These are phyloP conservation scores for Suhomyces prunicola DNA, from an alignment of 805 yeast genomes.

Conservation along the genomic window DNA sequence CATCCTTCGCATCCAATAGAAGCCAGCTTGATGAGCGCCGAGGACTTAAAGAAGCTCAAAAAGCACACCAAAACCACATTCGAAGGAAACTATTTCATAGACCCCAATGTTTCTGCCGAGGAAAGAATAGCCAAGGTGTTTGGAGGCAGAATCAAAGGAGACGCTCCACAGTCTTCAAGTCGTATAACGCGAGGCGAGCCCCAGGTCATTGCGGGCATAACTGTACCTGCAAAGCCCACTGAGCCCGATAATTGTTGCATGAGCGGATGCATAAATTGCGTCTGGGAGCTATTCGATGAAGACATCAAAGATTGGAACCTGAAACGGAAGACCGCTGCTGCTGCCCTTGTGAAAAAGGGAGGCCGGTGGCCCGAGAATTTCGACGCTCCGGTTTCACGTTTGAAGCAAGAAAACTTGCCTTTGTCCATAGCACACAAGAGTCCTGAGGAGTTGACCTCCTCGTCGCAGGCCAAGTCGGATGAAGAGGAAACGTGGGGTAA, in stretches of 20 bases:
- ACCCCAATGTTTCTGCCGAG: slow-evolving; percentile 33
- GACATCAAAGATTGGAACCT: slow-evolving; percentile 81
- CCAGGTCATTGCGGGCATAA: slow-evolving; percentile 52
- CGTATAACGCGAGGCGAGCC: slow-evolving; percentile 37
- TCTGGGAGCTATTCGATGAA: slow-evolving; percentile 90
- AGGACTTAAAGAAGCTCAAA: slow-evolving; percentile 18
- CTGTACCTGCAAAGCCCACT: slow-evolving; percentile 76
- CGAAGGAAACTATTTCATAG: slow-evolving; percentile 33
- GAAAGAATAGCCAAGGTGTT: slow-evolving; percentile 49
- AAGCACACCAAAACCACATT: slow-evolving; percentile 20
- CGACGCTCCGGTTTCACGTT: slow-evolving; percentile 35
- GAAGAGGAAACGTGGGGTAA: slow-evolving; percentile 38
- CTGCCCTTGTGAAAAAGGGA: slow-evolving; percentile 32
- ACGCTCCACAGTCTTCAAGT: slow-evolving; percentile 40
- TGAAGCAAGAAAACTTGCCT: slow-evolving; percentile 34
- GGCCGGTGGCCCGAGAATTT: slow-evolving; percentile 45
- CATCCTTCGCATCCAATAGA: slow-evolving; percentile 34
- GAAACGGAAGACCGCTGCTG: slow-evolving; percentile 56
- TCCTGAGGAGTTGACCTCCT: slow-evolving; percentile 6
- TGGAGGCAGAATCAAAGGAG: slow-evolving; percentile 58
- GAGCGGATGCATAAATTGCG: slow-evolving; percentile 96
- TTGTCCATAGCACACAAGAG: slow-evolving; percentile 28
- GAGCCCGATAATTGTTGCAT: slow-evolving; percentile 97
- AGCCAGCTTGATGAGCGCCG: slow-evolving; percentile 21
- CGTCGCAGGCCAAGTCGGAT: slow-evolving; percentile 12